A percentile compares a stretch with the other conserved stretches of the same genome.
Evolutionary conservation across 2,329 filamentous ascomycete species (phyloP).

Genomic region (Arthrobotrys megalospora): DNA sequence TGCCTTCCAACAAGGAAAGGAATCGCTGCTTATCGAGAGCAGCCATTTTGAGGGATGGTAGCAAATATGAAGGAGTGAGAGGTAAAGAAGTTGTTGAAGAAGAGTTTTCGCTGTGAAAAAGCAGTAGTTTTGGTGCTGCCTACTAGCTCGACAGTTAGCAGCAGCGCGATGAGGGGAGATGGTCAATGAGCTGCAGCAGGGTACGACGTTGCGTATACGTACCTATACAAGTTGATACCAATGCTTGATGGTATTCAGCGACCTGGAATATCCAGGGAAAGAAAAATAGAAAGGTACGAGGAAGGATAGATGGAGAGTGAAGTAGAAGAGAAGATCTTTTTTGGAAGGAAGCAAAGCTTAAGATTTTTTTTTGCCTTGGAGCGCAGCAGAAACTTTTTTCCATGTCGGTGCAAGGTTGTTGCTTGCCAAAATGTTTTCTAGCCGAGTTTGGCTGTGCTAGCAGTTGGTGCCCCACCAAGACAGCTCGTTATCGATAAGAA

Average conservation of each 20-base stretch:
- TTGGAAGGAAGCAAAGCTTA: conserved; percentile 37
- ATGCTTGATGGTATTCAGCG: conserved; percentile 51
- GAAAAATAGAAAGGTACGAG: conserved; percentile 6
- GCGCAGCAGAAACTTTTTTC: conserved; percentile 60
- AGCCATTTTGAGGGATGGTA: conserved; percentile 39
- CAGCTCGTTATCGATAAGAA: conserved; percentile 46
- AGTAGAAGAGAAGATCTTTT: conserved; percentile 26
- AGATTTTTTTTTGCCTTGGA: conserved; percentile 56
- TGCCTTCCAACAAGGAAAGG: conserved; percentile 52
- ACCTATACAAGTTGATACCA: conserved; percentile 49
- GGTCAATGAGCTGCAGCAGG: conserved; percentile 55
- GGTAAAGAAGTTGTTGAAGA: conserved; percentile 28
- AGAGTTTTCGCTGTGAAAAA: conserved; percentile 46
- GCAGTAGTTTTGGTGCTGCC: conserved; percentile 37
- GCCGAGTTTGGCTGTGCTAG: conserved; percentile 33
- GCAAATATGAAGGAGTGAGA: conserved; percentile 1
- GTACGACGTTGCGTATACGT: background rate
- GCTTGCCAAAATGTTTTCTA: conserved; percentile 41
- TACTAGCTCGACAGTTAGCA: conserved; percentile 26
- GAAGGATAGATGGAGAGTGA: conserved; percentile 39
- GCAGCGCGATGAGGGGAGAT: conserved; percentile 51
- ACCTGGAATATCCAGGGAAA: conserved; percentile 48
- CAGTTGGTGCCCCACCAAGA: conserved; percentile 45
- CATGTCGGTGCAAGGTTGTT: conserved; percentile 56
- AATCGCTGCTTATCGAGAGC: conserved; percentile 55